Evolutionary conservation across 2,329 filamentous ascomycete species (phyloP).

Genomic region (Alternaria panax): DNA sequence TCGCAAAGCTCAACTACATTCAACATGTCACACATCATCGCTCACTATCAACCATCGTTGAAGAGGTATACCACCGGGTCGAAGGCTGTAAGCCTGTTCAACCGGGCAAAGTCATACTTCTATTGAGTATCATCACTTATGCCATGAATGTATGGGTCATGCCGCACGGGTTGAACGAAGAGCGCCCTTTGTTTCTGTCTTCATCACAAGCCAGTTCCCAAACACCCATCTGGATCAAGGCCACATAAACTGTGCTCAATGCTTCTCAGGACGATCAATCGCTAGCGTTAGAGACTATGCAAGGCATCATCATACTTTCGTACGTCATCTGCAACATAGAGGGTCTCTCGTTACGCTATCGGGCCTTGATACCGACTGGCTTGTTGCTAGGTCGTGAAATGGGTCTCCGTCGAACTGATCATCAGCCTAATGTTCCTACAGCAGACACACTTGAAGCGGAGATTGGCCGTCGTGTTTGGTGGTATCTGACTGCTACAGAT

Average conservation of each 20-base stretch:
- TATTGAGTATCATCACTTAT: not conserved
- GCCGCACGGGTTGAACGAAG: not conserved
- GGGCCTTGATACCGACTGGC: conserved; percentile 41
- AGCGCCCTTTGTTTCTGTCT: not conserved
- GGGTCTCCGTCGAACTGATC: conserved; percentile 24
- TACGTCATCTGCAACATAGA: conserved; percentile 48
- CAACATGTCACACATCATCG: conserved; percentile 48
- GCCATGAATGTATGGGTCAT: not conserved
- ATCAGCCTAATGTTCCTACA: not conserved
- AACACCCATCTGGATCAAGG: conserved; percentile 33
- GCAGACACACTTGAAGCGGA: conserved; percentile 43
- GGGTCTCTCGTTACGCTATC: conserved; percentile 45
- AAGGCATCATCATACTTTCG: conserved; percentile 46
- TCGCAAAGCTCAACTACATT: conserved; percentile 42
- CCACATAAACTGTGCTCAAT: not conserved
- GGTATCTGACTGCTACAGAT: conserved; percentile 45
- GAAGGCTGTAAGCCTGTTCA: not conserved
- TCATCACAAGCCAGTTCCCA: not conserved
- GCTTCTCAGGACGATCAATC: not conserved
- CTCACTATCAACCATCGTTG: conserved; percentile 26
- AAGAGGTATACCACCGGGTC: not conserved
- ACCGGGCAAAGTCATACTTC: not conserved
- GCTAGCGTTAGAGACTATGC: conserved; percentile 39
- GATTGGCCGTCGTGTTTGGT: conserved; percentile 52
- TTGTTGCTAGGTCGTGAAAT: conserved; percentile 35